These are phyloP conservation scores for Staphylotrichum longicolle DNA, from an alignment of 495 filamentous ascomycete genomes.

Conservation along the genomic window DNA sequence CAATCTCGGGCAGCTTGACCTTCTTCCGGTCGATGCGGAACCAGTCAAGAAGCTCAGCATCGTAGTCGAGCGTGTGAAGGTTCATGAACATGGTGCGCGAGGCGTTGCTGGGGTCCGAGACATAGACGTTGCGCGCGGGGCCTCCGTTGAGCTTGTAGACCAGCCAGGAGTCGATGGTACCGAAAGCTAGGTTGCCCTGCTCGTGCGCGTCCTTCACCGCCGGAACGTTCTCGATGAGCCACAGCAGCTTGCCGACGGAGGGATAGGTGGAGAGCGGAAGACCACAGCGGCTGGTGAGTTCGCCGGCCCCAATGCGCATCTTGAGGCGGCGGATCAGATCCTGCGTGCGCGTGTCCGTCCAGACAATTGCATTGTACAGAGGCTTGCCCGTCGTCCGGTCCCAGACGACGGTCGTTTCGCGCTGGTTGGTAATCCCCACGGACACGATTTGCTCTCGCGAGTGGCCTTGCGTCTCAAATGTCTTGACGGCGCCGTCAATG, in stretches of 20 bases:
- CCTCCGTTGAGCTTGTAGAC: constrained; percentile 87
- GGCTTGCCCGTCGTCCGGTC: constrained; percentile 81
- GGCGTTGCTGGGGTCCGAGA: constrained; percentile 89
- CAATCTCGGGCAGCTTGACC: constrained; percentile 78
- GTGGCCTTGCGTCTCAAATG: constrained; percentile 69
- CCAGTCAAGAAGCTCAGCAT: constrained; percentile 73
- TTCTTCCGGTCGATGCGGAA: constrained; percentile 75
- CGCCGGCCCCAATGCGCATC: constrained; percentile 61
- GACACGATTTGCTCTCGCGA: constrained; percentile 70
- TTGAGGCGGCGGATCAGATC: constrained; percentile 76
- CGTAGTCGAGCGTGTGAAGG: constrained; percentile 78
- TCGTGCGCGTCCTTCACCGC: constrained; percentile 74
- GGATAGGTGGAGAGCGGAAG: constrained; percentile 91
- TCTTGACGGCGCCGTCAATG: constrained; percentile 74
- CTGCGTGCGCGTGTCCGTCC: constrained; percentile 86
- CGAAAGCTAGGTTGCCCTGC: constrained; percentile 77
- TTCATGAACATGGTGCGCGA: constrained; percentile 97
- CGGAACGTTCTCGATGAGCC: constrained; percentile 73
- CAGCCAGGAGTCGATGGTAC: constrained; percentile 88
- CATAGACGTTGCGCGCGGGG: constrained; percentile 55
- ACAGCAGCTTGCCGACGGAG: constrained; percentile 81
- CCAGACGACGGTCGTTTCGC: constrained; percentile 90
- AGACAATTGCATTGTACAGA: constrained; percentile 84
- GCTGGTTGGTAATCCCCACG: constrained; percentile 89
- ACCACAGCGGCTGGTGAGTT: constrained; percentile 72